Evolutionary conservation across 257 asterid genomes (phyloP).

Genomic region (Nicotiana tabacum): DNA sequence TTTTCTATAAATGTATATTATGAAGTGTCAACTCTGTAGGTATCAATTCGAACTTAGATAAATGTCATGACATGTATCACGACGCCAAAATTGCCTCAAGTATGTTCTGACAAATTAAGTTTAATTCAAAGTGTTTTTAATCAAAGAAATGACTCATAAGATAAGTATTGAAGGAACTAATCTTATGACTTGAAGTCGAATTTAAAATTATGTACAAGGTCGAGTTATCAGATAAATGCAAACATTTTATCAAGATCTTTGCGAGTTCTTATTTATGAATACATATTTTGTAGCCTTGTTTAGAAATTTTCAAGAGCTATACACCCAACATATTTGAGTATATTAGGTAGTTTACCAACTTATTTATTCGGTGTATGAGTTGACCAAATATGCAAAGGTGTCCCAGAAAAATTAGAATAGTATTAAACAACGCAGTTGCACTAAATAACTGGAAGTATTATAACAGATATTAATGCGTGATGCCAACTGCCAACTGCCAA

Average conservation of each 20-base stretch:
- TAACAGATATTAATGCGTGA: neutral
- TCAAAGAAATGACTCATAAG: neutral
- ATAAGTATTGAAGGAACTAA: neutral
- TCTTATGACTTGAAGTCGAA: neutral
- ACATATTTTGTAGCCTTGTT: neutral
- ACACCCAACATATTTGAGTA: neutral
- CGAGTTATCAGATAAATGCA: neutral
- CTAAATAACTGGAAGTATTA: neutral
- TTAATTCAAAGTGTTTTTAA: neutral
- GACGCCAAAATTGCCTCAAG: neutral
- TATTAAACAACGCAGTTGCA: neutral
- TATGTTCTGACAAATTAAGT: neutral
- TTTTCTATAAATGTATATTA: neutral
- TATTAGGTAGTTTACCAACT: neutral
- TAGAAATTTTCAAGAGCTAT: neutral
- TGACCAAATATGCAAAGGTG: neutral
- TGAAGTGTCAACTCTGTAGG: neutral
- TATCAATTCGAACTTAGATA: too few species aligned
- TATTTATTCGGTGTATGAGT: neutral
- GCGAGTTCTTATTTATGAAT: neutral
- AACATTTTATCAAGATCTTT: neutral
- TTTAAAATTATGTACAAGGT: neutral
- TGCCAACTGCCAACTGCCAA: slow-evolving; percentile 14
- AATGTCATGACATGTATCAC: too few species aligned
- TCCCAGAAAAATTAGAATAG: neutral